Base-by-base conservation (phyloP, 495 filamentous ascomycete species). In the Terfezia boudieri region DNA sequence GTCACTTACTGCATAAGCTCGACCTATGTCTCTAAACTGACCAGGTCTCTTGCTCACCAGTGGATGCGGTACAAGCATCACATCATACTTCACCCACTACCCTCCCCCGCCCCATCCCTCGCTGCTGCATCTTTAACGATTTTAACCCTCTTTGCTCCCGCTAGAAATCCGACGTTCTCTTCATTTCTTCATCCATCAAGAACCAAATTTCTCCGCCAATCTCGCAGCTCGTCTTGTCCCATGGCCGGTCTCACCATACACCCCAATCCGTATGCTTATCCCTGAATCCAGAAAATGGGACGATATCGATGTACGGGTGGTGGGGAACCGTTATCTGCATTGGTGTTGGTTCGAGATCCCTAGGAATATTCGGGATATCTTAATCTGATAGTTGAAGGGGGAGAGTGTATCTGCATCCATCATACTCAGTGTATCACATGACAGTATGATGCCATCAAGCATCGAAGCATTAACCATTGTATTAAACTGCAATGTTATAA, bases 281-380 rank as follows among this genome's bases (percentile, higher is more conserved):
- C 46, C 58, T 53, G 54, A 64, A 61, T 8, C 56, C 61, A 14
- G 50, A 49, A 32, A 64, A 61, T 50, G 61, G 61, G 11, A 61
- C 32, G 17, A 36, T 36, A 53, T 64, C 61, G 36, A 64, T 64
- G 52, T 61, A 64, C 9, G 61, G 61, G 20, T 64, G 61, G 50
- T 64, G 61, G 14, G 36, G 36, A 20, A 61, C 50, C 17, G 43
- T 49, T 1, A 50, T 36, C 41, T 64, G 61, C 37, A 53, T 56
- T 52, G 55, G 56, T 43, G 58, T 64, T 26, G 61, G 58, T 23
- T 55, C 20, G 35, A 64, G 50, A 38, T 64, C 61, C 17, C 8
- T 6, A 46, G 41, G 41, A 14, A 46, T 46, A 9, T 46, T 2
- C 41, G 12, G 14, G 41, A 20, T 4, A 46, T 46, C 17, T 48